These are phyloP conservation scores for Microdochium trichocladiopsis DNA, from an alignment of 2,329 filamentous ascomycete genomes.

Conservation along the genomic window DNA sequence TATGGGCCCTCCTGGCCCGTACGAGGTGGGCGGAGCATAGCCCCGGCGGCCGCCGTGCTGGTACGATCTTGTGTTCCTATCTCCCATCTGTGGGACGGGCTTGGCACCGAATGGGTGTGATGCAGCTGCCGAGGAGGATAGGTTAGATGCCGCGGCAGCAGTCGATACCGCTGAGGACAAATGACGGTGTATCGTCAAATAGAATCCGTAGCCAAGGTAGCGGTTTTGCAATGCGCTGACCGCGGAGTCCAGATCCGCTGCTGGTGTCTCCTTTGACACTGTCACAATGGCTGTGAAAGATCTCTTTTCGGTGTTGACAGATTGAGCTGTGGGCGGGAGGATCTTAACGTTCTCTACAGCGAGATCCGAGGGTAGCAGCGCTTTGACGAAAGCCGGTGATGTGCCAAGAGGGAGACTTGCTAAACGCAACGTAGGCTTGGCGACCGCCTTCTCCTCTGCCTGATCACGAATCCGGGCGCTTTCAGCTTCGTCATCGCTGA, in stretches of 20 bases:
- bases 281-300: slow-evolving; percentile 74
- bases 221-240: slow-evolving; percentile 74
- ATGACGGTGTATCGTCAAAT: slow-evolving; percentile 73
- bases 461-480: slow-evolving; percentile 30
- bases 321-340: slow-evolving; percentile 40
- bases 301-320: slow-evolving; percentile 55
- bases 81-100: slow-evolving; percentile 38
- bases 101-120: slow-evolving; percentile 75
- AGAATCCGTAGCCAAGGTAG: slow-evolving; percentile 80
- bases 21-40: slow-evolving; percentile 73
- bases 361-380: slow-evolving; percentile 51
- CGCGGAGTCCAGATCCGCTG: slow-evolving; percentile 73
- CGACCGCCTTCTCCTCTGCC: slow-evolving; percentile 50
- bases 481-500: slow-evolving; percentile 53
- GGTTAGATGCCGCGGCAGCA: slow-evolving; percentile 39
- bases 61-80: slow-evolving; percentile 22
- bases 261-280: slow-evolving; percentile 71
- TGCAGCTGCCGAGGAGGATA: slow-evolving; percentile 35
- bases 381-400: slow-evolving; percentile 52
- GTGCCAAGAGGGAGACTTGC: slow-evolving; percentile 54
- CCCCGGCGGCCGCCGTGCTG: slow-evolving; percentile 44
- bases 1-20: slow-evolving; percentile 35
- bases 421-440: slow-evolving; percentile 57
- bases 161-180: slow-evolving; percentile 67
- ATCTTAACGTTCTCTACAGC: slow-evolving; percentile 69